These are phyloP conservation scores for Trematosphaeria pertusa DNA, from an alignment of 2,329 filamentous ascomycete species.

Conservation along the genomic window DNA sequence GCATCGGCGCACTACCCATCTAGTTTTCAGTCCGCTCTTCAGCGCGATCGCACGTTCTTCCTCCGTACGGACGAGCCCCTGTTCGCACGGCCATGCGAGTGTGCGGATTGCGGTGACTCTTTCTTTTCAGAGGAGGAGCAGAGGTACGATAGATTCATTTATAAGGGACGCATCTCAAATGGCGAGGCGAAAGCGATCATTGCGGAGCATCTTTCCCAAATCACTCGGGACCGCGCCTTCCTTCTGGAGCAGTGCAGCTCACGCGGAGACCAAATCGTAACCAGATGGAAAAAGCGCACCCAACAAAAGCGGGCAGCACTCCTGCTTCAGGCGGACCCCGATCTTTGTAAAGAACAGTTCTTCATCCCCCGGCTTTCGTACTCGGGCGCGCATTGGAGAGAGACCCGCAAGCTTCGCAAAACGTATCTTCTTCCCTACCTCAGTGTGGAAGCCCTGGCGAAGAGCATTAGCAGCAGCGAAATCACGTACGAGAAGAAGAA, in stretches of 20 bases:
- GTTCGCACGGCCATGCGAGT: constrained; percentile 15
- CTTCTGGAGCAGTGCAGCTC: neutral
- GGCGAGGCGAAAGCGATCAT: neutral
- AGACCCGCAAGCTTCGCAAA: too few relatives aligned
- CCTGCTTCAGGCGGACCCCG: neutral
- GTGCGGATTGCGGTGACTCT: neutral
- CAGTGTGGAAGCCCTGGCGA: too few relatives aligned
- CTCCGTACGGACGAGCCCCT: too few relatives aligned
- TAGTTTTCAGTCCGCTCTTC: too few relatives aligned
- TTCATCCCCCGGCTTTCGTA: too few relatives aligned
- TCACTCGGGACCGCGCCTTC: neutral
- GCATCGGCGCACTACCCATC: too few relatives aligned
- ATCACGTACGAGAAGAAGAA: too few relatives aligned
- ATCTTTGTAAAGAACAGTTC: neutral
- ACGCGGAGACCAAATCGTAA: neutral
- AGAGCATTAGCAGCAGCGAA: too few relatives aligned
- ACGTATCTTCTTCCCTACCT: too few relatives aligned
- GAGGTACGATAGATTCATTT: neutral
- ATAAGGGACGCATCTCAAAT: neutral
- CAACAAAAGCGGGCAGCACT: neutral
- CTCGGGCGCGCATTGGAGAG: too few relatives aligned
- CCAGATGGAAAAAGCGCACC: neutral
- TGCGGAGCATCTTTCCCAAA: neutral
- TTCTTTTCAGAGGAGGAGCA: neutral
- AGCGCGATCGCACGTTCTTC: too few relatives aligned